phyloP scores from a whole-genome alignment of 2,329 filamentous ascomycete species.

The Podosphaera xanthii region DNA sequence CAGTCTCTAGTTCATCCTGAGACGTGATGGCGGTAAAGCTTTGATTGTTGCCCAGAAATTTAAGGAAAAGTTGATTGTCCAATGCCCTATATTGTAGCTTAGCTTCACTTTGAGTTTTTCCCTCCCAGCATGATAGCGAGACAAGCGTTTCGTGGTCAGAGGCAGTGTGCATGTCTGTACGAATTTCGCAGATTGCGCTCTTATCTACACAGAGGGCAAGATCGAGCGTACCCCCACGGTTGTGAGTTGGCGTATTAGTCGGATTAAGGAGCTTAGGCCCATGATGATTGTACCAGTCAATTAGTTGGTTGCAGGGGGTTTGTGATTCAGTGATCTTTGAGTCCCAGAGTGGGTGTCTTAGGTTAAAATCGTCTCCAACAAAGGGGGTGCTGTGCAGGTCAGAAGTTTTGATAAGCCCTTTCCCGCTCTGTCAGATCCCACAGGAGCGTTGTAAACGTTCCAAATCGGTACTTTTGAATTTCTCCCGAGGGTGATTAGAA shows the following conservation, averaged over 20 bases:
- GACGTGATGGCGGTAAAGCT: too few relatives aligned
- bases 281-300: not conserved
- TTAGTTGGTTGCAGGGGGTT: too few relatives aligned
- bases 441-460: not conserved
- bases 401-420: not conserved
- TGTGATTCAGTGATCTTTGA: not conserved
- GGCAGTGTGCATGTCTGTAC: not conserved
- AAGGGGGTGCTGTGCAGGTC: not conserved
- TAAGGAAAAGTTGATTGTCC: too few relatives aligned
- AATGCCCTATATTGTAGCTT: too few relatives aligned
- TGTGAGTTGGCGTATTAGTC: not conserved
- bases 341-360: not conserved
- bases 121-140: too few relatives aligned
- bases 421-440: not conserved
- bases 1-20: too few relatives aligned
- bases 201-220: not conserved
- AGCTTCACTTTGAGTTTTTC: too few relatives aligned
- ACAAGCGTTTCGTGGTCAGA: not conserved
- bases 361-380: not conserved
- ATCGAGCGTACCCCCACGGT: not conserved
- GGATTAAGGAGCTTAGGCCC: not conserved
- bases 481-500: not conserved
- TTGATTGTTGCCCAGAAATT: too few relatives aligned
- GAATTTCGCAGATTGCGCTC: too few relatives aligned
- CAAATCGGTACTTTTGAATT: not conserved